A percentile compares a stretch with the other conserved stretches of the same genome.
phyloP scores from a whole-genome alignment of 1,139 yeast genomes.

The Sugiyamaella neomexicana region DNA sequence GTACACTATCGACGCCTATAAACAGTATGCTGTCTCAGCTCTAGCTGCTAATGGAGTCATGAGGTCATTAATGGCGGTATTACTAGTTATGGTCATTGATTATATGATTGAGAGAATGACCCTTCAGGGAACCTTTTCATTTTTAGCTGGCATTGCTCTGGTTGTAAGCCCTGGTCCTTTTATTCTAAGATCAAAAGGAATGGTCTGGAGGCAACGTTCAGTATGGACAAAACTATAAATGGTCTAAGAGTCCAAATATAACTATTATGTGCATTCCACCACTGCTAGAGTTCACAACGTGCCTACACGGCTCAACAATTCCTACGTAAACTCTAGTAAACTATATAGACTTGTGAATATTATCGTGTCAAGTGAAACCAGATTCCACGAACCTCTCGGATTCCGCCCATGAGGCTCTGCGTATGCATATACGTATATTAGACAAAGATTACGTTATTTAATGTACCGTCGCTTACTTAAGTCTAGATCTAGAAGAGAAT shows the following conservation, averaged over 20 bases:
- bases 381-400: neutral
- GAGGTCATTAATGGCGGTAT: conserved; percentile 40
- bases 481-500: neutral
- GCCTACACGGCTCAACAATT: too few relatives aligned
- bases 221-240: conserved; percentile 12
- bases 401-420: neutral
- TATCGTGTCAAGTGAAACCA: too few relatives aligned
- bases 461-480: too few relatives aligned
- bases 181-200: conserved; percentile 19
- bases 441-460: neutral
- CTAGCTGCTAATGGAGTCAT: conserved; percentile 55
- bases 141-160: conserved; percentile 19
- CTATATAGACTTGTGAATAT: too few relatives aligned
- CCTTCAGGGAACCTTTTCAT: conserved; percentile 21
- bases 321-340: too few relatives aligned
- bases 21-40: conserved; percentile 63
- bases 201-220: conserved; percentile 16
- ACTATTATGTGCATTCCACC: too few relatives aligned
- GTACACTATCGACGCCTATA: conserved; percentile 70
- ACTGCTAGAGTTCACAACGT: too few relatives aligned
- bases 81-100: conserved; percentile 17
- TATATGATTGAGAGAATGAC: conserved; percentile 19
- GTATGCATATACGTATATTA: neutral
- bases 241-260: too few relatives aligned
- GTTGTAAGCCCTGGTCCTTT: conserved; percentile 21